These are phyloP conservation scores for Kalaharituber pfeilii DNA, from an alignment of 2,329 filamentous ascomycete species.

Conservation along the genomic window DNA sequence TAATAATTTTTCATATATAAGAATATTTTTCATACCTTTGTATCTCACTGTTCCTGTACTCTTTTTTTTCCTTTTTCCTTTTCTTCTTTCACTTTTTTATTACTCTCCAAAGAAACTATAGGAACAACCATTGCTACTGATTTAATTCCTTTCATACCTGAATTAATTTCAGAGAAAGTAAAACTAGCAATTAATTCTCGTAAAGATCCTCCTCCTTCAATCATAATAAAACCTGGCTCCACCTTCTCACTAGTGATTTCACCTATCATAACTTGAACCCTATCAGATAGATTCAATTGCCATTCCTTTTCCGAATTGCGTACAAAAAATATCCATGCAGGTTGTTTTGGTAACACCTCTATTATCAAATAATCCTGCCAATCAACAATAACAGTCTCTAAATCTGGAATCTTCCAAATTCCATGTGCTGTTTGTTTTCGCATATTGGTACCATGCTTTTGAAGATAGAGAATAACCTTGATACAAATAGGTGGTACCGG, in stretches of 20 bases:
- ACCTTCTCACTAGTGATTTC: background rate
- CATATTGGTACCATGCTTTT: background rate
- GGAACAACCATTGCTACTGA: background rate
- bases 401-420: background rate
- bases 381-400: background rate
- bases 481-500: too few relatives aligned
- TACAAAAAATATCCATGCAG: background rate
- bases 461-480: background rate
- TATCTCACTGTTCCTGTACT: too few relatives aligned
- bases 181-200: background rate
- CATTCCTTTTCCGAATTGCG: background rate
- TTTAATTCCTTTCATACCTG: background rate
- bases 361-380: background rate
- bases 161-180: background rate
- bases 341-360: background rate
- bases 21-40: too few relatives aligned
- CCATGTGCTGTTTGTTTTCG: background rate
- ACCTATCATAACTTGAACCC: background rate
- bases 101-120: background rate
- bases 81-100: background rate
- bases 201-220: background rate
- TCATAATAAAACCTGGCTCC: background rate
- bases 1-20: too few relatives aligned
- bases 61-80: background rate
- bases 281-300: background rate